Evolutionary conservation across 352 stramenopile genomes (phyloP), one percentile per base, ranked within the genome.

Genomic region (Plasmopara viticola): DNA sequence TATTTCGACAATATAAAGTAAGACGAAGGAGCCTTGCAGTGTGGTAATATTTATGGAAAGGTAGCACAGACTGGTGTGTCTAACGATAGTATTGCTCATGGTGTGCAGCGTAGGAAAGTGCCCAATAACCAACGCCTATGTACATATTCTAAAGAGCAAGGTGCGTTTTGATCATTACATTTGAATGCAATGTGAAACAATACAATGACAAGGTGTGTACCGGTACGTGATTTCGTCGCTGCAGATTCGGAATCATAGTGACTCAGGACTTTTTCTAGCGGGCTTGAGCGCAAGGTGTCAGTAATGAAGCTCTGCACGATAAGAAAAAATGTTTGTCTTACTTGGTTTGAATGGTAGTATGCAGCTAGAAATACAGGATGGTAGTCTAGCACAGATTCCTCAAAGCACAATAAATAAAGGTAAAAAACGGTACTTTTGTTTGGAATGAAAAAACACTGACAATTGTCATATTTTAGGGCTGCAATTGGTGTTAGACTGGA

Each of bases 111-210:
- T 74, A 29, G 66, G 60, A 25, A 59, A 75, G 38, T 87, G 76
- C 14, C 68, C 76, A 18, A 60, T 84, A 7, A 62, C 73, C 14
- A 82, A 78, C 40, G 62, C 72, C n/a, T 79, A 77, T 48, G 53
- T 75, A 6, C 76, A 85, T 38, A 76, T 87, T 9, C 62, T 87
- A 6, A 68, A 74, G 48, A 81, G 64, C 61, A 73, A 75, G 56
- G 60, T 79, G 35, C 12, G 14, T 9, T 25, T 57, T 46, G 33
- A 15, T 30, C 18, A 29, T 17, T 20, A 29, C 6, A 5, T 9
- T 44, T 35, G 3, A n/a, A 18, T 47, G 43, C 25, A 44, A 14
- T 9, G 14, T 25, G 8, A n/a, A 9, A 12, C 5, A 14, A 58
- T 35, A 12, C 31, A 12, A 35, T 35, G 6, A 12, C 10, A 35